A percentile compares a stretch with the other conserved stretches of the same genome.
Evolutionary conservation across 345 rosid genomes (phyloP).

Genomic region (Raphanus sativus): DNA sequence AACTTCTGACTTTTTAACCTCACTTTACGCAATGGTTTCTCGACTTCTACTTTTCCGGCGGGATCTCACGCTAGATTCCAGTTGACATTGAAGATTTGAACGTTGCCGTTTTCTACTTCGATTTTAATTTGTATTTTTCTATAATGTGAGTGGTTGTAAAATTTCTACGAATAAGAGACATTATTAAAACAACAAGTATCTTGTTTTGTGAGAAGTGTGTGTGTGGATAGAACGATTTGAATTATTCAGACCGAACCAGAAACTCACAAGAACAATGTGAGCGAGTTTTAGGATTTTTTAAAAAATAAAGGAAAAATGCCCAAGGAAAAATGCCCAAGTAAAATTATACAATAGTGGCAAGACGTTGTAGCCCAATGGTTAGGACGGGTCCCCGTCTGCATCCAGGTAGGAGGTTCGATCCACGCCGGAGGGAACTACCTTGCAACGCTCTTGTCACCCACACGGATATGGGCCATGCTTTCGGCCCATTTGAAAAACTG

Average conservation of each 20-base stretch:
- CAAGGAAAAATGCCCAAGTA: constrained; percentile 1
- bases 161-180: constrained; percentile 17
- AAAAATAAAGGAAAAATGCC: background rate
- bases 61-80: background rate
- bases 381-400: no score
- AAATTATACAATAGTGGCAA: background rate
- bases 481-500: no score
- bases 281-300: background rate
- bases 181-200: constrained; percentile 1
- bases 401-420: no score
- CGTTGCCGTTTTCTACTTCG: background rate
- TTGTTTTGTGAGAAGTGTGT: constrained; percentile 8
- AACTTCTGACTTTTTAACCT: constrained; percentile 19
- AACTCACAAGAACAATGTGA: constrained; percentile 34
- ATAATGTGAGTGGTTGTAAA: constrained; percentile 17
- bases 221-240: constrained; percentile 16
- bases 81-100: background rate
- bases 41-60: constrained; percentile 14
- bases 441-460: no score
- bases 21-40: constrained; percentile 8
- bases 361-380: no score
- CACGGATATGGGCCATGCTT: no score
- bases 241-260: constrained; percentile 15
- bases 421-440: no score
- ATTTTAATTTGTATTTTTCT: background rate